Conservation (phyloP, 2,329 filamentous ascomycete genomes). For the Trichoderma oligosporum region DNA sequence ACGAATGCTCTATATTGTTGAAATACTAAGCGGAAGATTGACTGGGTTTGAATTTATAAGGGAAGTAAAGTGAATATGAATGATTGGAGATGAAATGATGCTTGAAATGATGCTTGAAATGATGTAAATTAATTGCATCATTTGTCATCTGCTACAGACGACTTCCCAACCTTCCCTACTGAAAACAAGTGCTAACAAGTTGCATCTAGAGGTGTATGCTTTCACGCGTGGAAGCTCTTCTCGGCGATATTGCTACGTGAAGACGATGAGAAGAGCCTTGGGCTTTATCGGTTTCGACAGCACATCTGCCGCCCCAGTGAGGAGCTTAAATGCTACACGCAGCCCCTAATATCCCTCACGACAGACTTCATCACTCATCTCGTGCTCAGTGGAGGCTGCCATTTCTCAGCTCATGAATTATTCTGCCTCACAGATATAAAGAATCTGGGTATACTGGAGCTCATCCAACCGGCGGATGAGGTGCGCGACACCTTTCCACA, state of each 20-base stretch:
- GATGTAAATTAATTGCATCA: no score
- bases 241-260: slow-evolving; percentile 34
- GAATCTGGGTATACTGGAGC: slow-evolving; percentile 48
- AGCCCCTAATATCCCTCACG: slow-evolving; percentile 36
- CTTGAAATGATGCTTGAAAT: no score
- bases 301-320: slow-evolving; percentile 38
- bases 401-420: slow-evolving; percentile 39
- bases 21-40: not conserved
- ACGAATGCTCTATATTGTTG: not conserved
- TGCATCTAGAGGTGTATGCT: slow-evolving; percentile 33
- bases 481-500: slow-evolving; percentile 32
- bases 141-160: no score
- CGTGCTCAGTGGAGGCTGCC: slow-evolving; percentile 37
- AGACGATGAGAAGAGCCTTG: slow-evolving; percentile 35
- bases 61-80: not conserved
- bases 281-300: slow-evolving; percentile 38
- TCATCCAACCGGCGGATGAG: slow-evolving; percentile 39
- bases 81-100: not conserved
- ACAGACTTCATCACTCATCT: slow-evolving; percentile 42
- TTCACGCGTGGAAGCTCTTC: slow-evolving; percentile 41
- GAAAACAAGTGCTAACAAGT: not conserved
- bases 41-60: not conserved
- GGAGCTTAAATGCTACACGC: slow-evolving; percentile 35
- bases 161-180: no score
- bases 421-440: slow-evolving; percentile 39